phyloP scores from a whole-genome alignment of 768 basidiomycete genomes.

The Mycena galopus region DNA sequence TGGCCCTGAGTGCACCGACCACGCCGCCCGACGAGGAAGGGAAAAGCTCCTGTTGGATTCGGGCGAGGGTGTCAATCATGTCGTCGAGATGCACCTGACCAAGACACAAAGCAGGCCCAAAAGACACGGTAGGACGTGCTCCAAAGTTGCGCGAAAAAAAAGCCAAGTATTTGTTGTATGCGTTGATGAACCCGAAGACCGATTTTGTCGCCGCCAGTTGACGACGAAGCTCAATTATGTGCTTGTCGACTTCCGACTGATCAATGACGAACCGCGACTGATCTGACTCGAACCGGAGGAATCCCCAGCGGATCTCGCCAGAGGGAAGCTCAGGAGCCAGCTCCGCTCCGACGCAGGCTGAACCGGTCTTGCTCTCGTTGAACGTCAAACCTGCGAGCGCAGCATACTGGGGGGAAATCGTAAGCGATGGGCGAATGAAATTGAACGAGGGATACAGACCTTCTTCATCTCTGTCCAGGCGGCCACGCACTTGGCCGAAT shows the following conservation, averaged over 20 bases:
- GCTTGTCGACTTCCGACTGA: background rate
- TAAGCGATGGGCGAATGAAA: background rate
- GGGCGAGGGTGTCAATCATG: constrained; percentile 1
- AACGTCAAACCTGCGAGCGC: background rate
- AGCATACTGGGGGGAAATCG: background rate
- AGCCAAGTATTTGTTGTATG: background rate
- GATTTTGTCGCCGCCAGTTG: background rate
- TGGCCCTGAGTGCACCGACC: background rate
- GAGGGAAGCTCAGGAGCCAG: background rate
- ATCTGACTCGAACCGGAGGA: constrained; percentile 1
- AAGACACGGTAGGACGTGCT: background rate
- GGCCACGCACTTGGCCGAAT: constrained; percentile 1
- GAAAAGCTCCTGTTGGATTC: background rate
- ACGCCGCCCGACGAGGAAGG: background rate
- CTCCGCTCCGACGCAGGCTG: background rate
- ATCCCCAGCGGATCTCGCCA: constrained; percentile 2
- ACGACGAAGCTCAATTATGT: background rate
- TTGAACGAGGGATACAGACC: background rate
- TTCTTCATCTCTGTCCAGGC: constrained; percentile 8
- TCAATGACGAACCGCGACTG: constrained; percentile 9
- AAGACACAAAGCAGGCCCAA: background rate
- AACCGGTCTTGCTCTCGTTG: background rate
- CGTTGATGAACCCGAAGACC: background rate
- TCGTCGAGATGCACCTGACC: background rate
- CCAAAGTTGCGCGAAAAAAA: constrained; percentile 1